Base-by-base conservation (phyloP, 106 monocot genomes). In the Vanilla planifolia region DNA sequence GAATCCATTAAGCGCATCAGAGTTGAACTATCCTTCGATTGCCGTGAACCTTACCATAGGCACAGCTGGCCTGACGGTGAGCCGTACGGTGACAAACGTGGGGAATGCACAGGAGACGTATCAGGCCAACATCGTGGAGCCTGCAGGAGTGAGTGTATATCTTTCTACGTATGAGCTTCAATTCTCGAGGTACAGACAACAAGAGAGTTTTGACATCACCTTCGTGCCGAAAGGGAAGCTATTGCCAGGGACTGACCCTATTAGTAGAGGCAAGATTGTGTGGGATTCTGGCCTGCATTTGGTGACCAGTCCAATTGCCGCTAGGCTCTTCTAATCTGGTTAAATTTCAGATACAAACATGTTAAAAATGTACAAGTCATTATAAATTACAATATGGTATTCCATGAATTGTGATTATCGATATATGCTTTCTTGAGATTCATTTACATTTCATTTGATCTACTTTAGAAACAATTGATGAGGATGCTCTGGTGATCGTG, bases 11-110 rank as follows among this genome's bases (percentile, higher is more conserved):
- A 65, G 21, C 13, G 44, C 39, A 9, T 37, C 65, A n/a, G 29
- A 65, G 24, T 51, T 65, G 13, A 65, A 65, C 34, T 65, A 65
- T 39, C 65, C 65, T 4, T 64, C 64, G 6, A 51, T 64, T 9
- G 20, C 34, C 0, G 50, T 64, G 5, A 43, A 48, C 26, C 30
- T 65, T 2, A 40, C 57, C 6, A 1, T 4, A 15, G 11, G 3
- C 1, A 1, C 7, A 6, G 10, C n/a, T 0, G 35, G 19, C 9
- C n/a, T 30, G 7, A 58, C 14, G 9, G 57, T 58, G 35, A 34
- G 19, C 10, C 14, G 57, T 0, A 58, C 57, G 5, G 57, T 2
- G n/a, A 58, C 15, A 6, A 58, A 58, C 16, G 57, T 58, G 1
- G 34, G 57, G 14, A 6, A 29, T 16, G 33, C 30, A 2, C 4